Evolutionary conservation across 1,139 yeast genomes (phyloP), one percentile per base, ranked within the genome.

Genomic region (Geotrichum restrictum): DNA sequence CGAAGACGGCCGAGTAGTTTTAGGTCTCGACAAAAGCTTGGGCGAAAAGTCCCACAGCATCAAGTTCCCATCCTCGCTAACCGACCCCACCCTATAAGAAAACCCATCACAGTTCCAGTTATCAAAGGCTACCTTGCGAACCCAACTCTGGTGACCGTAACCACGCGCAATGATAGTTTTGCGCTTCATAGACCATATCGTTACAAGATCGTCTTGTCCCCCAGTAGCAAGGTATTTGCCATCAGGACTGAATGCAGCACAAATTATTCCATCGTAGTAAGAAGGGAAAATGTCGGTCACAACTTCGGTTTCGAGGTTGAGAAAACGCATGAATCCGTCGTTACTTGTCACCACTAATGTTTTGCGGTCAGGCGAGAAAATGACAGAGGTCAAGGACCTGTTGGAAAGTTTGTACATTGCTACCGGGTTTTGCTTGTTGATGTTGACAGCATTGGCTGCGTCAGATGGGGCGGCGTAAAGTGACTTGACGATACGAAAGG

Each of bases 1-100:
- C 32, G 32, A 29, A 29, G 11, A 7, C 32, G 6, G n/a, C 18
- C 32, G 10, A 3, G 45, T 36, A 4, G 45, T 29, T 29, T 42
- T 42, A 13, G 45, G 45, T 10, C 45, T 16, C 13, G 45, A n/a
- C 4, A 42, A 24, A 16, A 18, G 19, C 10, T 42, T 42, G 41
- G 85, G 84, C 51, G 82, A 80, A 64, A 86, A 83, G 61, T 86
- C 94, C 88, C 91, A 86, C 32, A 84, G 70, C 33, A 83, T 68
- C 7, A 85, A 69, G 53, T 77, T 76, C 0, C 89, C 88, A 63
- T 86, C 95, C 60, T 78, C 83, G 1, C 91, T 89, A 55, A 82
- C 82, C 40, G 85, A 76, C 1, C 85, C 79, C 38, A 86, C 67
- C 53, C 84, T 74, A 65, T 86, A 86, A 16, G 62, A 65, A 21